Conservation (phyloP, 345 rosid genomes). For the Populus tremula region DNA sequence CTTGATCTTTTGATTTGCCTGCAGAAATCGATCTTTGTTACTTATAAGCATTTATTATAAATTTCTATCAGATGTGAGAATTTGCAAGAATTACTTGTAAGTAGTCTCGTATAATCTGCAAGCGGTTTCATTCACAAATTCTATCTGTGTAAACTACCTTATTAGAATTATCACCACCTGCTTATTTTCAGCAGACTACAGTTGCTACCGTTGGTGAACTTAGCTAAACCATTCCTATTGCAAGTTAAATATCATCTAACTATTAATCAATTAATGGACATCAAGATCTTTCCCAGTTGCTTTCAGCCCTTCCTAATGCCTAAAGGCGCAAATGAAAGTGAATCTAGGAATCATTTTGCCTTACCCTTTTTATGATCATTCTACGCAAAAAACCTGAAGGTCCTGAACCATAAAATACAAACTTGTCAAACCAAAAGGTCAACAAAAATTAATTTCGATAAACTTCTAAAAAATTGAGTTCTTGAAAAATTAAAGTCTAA, state of each 20-base stretch:
- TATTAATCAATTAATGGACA: not conserved
- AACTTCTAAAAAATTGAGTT: no score
- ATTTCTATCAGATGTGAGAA: not conserved
- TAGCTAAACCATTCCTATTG: not conserved
- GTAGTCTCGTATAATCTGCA: no score
- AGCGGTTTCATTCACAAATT: no score
- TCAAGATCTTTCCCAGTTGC: not conserved
- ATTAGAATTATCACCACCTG: not conserved
- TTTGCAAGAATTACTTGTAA: not conserved
- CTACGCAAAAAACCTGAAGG: not conserved
- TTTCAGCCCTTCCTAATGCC: not conserved
- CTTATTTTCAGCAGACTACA: not conserved
- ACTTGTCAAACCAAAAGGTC: not conserved
- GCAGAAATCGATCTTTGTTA: constrained; percentile 26
- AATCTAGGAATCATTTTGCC: not conserved
- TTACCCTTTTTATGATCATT: not conserved
- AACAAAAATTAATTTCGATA: no score
- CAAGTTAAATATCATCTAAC: not conserved
- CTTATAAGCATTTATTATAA: not conserved
- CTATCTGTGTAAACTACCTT: not conserved
- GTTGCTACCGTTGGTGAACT: no score
- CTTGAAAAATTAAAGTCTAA: no score
- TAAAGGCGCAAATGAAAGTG: not conserved
- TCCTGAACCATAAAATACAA: not conserved
- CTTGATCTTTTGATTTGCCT: constrained; percentile 99